Percentiles rank a stretch among this genome's conserved stretches.
Conservation (phyloP, 805 yeast species). For the Hemisphaericaspora nanyangensis region DNA sequence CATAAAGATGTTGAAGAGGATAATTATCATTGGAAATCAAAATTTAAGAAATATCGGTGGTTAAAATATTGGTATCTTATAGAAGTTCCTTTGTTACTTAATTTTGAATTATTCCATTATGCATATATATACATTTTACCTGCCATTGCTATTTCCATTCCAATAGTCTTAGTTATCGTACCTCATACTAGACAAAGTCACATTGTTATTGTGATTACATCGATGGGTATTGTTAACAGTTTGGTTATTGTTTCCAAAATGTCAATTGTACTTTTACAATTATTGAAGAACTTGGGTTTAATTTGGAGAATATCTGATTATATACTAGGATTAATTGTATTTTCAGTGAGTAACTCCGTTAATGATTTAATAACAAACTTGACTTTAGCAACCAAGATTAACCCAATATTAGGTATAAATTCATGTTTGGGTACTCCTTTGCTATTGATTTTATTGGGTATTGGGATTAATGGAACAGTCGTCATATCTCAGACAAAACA, state of each 20-base stretch:
- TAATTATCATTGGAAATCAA: constrained; percentile 1
- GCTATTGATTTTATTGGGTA: constrained; percentile 44
- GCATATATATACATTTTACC: neutral
- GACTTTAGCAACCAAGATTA: constrained; percentile 39
- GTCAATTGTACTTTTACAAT: constrained; percentile 20
- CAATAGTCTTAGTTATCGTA: constrained; percentile 5
- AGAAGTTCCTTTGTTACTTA: constrained; percentile 16
- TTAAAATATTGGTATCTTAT: constrained; percentile 15
- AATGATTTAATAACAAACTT: constrained; percentile 51
- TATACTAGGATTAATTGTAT: constrained; percentile 44
- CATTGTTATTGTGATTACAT: constrained; percentile 5
- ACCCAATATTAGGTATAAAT: constrained; percentile 41
- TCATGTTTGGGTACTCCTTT: constrained; percentile 56
- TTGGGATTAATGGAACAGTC: constrained; percentile 44
- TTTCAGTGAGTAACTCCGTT: constrained; percentile 48
- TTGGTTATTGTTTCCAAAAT: constrained; percentile 23
- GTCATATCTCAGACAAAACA: constrained; percentile 15
- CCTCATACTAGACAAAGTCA: constrained; percentile 1
- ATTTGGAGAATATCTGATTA: constrained; percentile 44
- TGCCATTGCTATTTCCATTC: constrained; percentile 1
- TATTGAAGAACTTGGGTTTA: constrained; percentile 43
- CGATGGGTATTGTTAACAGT: constrained; percentile 21
- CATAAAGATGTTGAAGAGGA: constrained; percentile 3
- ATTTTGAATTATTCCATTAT: constrained; percentile 15
- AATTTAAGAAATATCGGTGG: neutral